These are phyloP conservation scores for Huntiella abstrusa DNA, from an alignment of 2,329 filamentous ascomycete species.

Conservation along the genomic window DNA sequence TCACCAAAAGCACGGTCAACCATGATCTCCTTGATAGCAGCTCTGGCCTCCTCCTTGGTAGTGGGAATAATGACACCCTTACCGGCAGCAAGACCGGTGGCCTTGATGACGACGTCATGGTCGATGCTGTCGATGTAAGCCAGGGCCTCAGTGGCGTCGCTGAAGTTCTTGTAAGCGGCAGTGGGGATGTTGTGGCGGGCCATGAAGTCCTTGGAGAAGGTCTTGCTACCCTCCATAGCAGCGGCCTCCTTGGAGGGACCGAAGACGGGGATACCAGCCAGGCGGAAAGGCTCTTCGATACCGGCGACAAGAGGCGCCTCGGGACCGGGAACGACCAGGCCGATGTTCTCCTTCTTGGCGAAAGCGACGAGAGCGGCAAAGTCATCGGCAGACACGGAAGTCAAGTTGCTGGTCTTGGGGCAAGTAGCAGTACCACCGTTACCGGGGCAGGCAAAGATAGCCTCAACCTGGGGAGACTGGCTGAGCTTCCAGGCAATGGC, in stretches of 20 bases:
- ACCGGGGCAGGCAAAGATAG: slow-evolving; percentile 54
- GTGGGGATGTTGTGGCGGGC: slow-evolving; percentile 76
- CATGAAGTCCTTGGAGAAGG: slow-evolving; percentile 98
- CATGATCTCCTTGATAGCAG: slow-evolving; percentile 80
- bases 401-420: slow-evolving; percentile 55
- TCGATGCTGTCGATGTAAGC: slow-evolving; percentile 53
- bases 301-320: slow-evolving; percentile 89
- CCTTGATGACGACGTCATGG: slow-evolving; percentile 81
- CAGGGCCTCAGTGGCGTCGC: slow-evolving; percentile 50
- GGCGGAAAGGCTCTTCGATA: slow-evolving; percentile 64
- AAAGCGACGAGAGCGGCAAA: slow-evolving; percentile 61
- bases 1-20: slow-evolving; percentile 66
- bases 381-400: slow-evolving; percentile 50
- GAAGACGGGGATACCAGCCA: slow-evolving; percentile 59
- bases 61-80: slow-evolving; percentile 87
- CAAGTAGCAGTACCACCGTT: slow-evolving; percentile 70
- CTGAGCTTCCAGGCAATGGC: slow-evolving; percentile 85
- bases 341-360: slow-evolving; percentile 52
- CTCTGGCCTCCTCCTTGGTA: slow-evolving; percentile 63
- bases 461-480: slow-evolving; percentile 60
- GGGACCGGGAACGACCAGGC: slow-evolving; percentile 75
- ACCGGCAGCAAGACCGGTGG: slow-evolving; percentile 74
- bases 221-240: slow-evolving; percentile 87
- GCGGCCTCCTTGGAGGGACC: slow-evolving; percentile 73
- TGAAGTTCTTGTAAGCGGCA: slow-evolving; percentile 78